These are phyloP conservation scores for Podaxis carcinomalis DNA, from an alignment of 768 basidiomycete species.

Conservation along the genomic window DNA sequence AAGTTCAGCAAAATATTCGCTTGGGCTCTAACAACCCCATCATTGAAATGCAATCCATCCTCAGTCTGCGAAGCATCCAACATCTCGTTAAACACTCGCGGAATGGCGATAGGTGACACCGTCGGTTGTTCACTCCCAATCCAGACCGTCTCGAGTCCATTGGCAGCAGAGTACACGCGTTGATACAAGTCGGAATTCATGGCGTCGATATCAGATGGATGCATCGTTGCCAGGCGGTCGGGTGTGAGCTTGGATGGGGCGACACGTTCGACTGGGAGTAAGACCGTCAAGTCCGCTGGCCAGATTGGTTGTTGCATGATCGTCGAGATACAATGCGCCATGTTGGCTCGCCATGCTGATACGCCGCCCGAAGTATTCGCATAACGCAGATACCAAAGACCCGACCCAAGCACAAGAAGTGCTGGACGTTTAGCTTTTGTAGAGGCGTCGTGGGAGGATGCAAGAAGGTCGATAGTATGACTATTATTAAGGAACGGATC, in stretches of 20 bases:
- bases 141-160: background rate
- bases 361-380: constrained; percentile 68
- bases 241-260: constrained; percentile 60
- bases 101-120: constrained; percentile 47
- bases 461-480: constrained; percentile 42
- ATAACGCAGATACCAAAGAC: constrained; percentile 87
- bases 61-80: constrained; percentile 68
- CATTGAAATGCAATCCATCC: constrained; percentile 82
- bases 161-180: constrained; percentile 41
- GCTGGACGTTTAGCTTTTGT: constrained; percentile 32
- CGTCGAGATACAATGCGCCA: constrained; percentile 58
- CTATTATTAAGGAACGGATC: constrained; percentile 85
- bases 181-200: constrained; percentile 88
- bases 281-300: constrained; percentile 68
- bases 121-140: background rate
- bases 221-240: constrained; percentile 65
- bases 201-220: constrained; percentile 75
- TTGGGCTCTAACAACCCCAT: constrained; percentile 58
- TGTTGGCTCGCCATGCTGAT: constrained; percentile 70
- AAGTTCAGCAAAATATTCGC: constrained; percentile 77
- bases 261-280: constrained; percentile 76
- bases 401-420: constrained; percentile 78
- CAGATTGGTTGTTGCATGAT: constrained; percentile 30
- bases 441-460: background rate
- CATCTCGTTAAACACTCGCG: constrained; percentile 80